These are phyloP conservation scores for Gigaspora rosea DNA, from an alignment of 192 early-diverging fungal genomes.

Conservation along the genomic window DNA sequence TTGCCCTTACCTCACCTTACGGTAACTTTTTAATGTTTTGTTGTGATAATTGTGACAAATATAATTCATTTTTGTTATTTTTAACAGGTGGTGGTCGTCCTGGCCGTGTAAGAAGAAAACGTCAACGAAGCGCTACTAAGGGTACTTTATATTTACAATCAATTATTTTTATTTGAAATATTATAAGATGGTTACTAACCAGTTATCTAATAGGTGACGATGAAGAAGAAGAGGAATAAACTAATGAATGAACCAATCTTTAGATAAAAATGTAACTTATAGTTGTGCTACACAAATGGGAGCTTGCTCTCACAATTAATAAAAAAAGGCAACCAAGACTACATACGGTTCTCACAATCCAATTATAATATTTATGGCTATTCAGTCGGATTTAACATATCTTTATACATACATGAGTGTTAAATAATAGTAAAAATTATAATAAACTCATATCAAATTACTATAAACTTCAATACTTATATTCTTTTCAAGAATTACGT, in stretches of 20 bases:
- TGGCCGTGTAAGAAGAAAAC: slow-evolving; percentile 97
- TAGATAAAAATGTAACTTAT: not conserved
- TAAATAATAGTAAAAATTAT: too few relatives aligned
- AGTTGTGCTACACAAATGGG: too few relatives aligned
- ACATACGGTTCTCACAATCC: too few relatives aligned
- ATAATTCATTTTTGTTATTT: slow-evolving; percentile 35
- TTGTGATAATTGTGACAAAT: slow-evolving; percentile 66
- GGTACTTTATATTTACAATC: not conserved
- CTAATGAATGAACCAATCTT: not conserved
- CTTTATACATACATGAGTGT: too few relatives aligned
- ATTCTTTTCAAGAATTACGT: too few relatives aligned
- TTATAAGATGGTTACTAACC: not conserved
- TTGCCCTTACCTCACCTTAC: slow-evolving; percentile 75
- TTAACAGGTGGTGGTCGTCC: slow-evolving; percentile 96
- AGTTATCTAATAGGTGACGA: slow-evolving; percentile 21
- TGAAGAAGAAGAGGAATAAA: slow-evolving; percentile 31
- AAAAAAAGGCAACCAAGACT: too few relatives aligned
- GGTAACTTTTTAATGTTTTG: slow-evolving; percentile 57
- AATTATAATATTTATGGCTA: not conserved
- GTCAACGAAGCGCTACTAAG: slow-evolving; percentile 40
- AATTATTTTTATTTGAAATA: not conserved
- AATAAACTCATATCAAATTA: too few relatives aligned
- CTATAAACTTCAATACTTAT: too few relatives aligned
- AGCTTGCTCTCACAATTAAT: too few relatives aligned
- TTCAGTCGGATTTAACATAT: not conserved